Base-by-base conservation (phyloP, 805 yeast genomes). In the Myxozyma neglecta region DNA sequence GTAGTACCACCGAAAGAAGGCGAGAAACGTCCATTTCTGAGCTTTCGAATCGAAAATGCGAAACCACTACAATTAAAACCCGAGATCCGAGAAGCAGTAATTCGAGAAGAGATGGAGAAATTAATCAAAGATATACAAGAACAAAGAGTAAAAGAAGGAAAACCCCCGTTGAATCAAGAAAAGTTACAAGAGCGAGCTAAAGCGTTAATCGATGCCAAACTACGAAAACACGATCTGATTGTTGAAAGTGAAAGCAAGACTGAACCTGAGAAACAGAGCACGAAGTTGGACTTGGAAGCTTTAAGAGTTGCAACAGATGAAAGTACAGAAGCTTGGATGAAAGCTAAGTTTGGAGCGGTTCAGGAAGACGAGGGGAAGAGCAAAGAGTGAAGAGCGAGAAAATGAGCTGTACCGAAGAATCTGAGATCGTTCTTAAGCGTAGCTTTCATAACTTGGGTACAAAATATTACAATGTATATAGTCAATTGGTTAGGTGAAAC, bases 301-400 rank as follows among this genome's bases (percentile, higher is more conserved):
- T 36, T 54, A 14, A 45, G 57, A n/a, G 13, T 36, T 34, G 36
- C n/a, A 35, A 47, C 57, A 36, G 51, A 54, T 24, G 46, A 37
- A 13, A 34, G 49, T 36, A 54, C 57, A 16, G 16, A 34, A 18
- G 45, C 37, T 34, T 54, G 57, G 57, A 54, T 54, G 45, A 54
- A 45, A 45, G 6, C 44, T 8, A 54, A 46, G 43, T 54, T 54
- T 54, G 57, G 57, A n/a, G 13, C 14, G 20, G 37, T 14, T 20
- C 14, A 8, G 4, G 49, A 16, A 1, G 46, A 51, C 6, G 46
- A 51, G 14, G 13, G 40, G 50, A 24, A 24, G 5, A 24, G 29
- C 29, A 24, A 24, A 24, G 29, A 24, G 29, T 24, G 29, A 24
- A 24, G 29, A 24, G 29, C 29, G 29, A 24, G 5, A 24, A 5